Evolutionary conservation across 345 rosid genomes (phyloP).

Genomic region (Rhodamnia rubescens): DNA sequence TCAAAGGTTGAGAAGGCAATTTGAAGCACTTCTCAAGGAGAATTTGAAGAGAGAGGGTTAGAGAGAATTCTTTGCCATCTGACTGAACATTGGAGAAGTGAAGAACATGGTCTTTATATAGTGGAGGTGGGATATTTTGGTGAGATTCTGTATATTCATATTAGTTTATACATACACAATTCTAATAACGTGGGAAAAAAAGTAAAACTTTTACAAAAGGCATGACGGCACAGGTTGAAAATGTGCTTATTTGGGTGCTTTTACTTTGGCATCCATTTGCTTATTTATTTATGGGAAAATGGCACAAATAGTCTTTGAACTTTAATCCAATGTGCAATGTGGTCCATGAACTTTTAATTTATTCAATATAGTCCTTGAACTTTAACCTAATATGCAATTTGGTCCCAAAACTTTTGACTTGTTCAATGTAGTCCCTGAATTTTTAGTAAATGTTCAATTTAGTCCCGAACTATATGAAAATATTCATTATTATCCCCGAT

Average conservation of each 20-base stretch:
- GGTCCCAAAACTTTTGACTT: too few species aligned
- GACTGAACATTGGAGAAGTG: conserved; percentile 9
- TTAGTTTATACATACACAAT: background rate
- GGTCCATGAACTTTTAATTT: too few species aligned
- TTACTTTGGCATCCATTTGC: background rate
- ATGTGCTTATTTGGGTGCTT: background rate
- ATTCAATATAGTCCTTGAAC: too few species aligned
- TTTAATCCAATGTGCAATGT: too few species aligned
- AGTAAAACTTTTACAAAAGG: conserved; percentile 7
- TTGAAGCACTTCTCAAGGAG: background rate
- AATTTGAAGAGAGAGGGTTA: background rate
- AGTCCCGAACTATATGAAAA: too few species aligned
- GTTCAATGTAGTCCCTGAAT: too few species aligned
- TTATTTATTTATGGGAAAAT: background rate
- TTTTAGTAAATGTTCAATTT: too few species aligned
- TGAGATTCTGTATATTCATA: background rate
- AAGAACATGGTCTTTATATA: conserved; percentile 5
- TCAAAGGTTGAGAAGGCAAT: background rate
- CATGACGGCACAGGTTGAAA: conserved; percentile 4
- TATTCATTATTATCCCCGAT: too few species aligned
- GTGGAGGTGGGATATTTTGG: background rate
- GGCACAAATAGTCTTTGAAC: too few species aligned
- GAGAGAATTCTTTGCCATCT: background rate
- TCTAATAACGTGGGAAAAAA: background rate
- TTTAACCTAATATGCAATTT: too few species aligned